Evolutionary conservation across 768 basidiomycete species (phyloP), one percentile per base, ranked within the genome.

Genomic region (Amanita jacksonii): DNA sequence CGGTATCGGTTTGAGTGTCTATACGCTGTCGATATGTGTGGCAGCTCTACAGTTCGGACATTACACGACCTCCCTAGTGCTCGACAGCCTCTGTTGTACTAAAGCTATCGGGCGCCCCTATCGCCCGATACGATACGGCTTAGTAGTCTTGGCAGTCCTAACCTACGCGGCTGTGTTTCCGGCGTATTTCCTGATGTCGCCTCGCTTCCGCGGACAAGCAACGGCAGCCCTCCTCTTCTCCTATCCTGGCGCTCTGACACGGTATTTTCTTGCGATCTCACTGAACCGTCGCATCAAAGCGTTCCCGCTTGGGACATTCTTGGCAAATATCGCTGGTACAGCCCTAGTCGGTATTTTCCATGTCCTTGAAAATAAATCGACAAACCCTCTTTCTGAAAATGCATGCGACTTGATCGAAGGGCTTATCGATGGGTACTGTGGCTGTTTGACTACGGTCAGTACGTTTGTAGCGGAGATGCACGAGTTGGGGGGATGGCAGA

Each of bases 381-480:
- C 58, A 25, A 49, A 62, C 25, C 66, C 72, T 8, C 58, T 67
- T 6, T 74, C 81, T 1, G 57, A 62, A 16, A 63, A 70, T 47
- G 69, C 74, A 25, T 96, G 93, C 56, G 69, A 74, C 19, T 66
- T 89, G 15, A 61, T 97, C 32, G 82, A 87, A 56, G 93, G 90
- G 1, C 63, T 98, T 28, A 68, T 70, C 18, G 90, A 97, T 57
- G 96, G 96, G 5, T 97, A 90, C 57, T 97, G 93, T 57, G 96
- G 92, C 8, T 92, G 90, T 64, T 68, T 98, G 52, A 93, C 85
- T 1, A 99, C 96, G 1, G 74, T 99, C 52, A 90, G 86, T 60
- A 98, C 93, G 13, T 94, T 98, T 56, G 84, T 79, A 1, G 81
- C 81, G 7, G 96, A 99, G 58, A 58, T 87, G 16, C 62, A 68